A percentile compares a stretch with the other conserved stretches of the same genome.
These are phyloP conservation scores for Schizothecium vesticola DNA, from an alignment of 495 filamentous ascomycete genomes.

Conservation along the genomic window DNA sequence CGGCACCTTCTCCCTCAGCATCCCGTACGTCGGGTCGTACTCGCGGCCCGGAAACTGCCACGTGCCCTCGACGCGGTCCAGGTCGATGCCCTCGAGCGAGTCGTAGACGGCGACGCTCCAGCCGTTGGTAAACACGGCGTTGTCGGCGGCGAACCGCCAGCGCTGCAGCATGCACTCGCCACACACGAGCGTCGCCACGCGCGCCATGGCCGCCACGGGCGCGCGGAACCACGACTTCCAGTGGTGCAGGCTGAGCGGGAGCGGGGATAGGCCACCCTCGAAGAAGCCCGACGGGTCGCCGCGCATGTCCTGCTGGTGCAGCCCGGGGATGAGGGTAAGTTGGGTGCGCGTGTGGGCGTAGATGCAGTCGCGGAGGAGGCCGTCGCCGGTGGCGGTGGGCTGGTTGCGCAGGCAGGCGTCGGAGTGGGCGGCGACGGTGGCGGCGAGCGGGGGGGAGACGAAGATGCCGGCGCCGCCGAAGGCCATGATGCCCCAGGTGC, in stretches of 20 bases:
- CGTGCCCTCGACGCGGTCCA: slow-evolving; percentile 56
- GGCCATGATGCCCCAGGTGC: slow-evolving; percentile 58
- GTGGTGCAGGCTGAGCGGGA: slow-evolving; percentile 58
- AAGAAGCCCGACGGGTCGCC: slow-evolving; percentile 58
- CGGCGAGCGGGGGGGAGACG: slow-evolving; percentile 54
- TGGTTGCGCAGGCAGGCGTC: slow-evolving; percentile 50
- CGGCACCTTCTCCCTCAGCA: slow-evolving; percentile 35
- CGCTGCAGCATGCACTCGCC: slow-evolving; percentile 60
- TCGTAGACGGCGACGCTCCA: slow-evolving; percentile 56
- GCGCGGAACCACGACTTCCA: slow-evolving; percentile 51
- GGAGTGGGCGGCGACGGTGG: slow-evolving; percentile 47
- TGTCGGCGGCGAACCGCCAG: slow-evolving; percentile 54
- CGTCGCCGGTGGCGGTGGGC: slow-evolving; percentile 51
- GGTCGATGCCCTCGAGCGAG: slow-evolving; percentile 43
- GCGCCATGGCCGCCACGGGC: slow-evolving; percentile 56
- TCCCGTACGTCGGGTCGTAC: slow-evolving; percentile 50
- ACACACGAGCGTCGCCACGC: slow-evolving; percentile 45
- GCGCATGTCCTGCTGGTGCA: slow-evolving; percentile 60
- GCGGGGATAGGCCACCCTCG: slow-evolving; percentile 52
- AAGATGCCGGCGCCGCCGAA: slow-evolving; percentile 68
- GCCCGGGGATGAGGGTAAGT: slow-evolving; percentile 52
- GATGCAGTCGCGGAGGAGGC: slow-evolving; percentile 58
- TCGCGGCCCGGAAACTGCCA: slow-evolving; percentile 46
- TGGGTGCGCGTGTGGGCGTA: slow-evolving; percentile 49
- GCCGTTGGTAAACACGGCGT: slow-evolving; percentile 58